A percentile compares a stretch with the other conserved stretches of the same genome.
phyloP scores from a whole-genome alignment of 2,329 filamentous ascomycete genomes.

The Fusarium sp. region DNA sequence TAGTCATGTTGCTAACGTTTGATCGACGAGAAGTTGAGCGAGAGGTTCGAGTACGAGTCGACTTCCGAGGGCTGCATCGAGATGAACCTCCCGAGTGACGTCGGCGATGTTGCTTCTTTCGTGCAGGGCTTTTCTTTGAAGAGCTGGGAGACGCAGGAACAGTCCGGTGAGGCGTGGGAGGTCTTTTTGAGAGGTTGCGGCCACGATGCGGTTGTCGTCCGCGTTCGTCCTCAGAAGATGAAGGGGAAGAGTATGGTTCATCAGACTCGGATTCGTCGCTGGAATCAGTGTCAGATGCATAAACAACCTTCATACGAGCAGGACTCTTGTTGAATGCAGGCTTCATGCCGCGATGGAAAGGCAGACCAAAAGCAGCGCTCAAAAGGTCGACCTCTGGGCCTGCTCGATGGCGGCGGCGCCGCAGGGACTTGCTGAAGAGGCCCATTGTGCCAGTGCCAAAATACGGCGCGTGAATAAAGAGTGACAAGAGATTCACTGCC shows the following conservation, averaged over 20 bases:
- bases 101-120: slow-evolving; percentile 3
- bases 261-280: slow-evolving; percentile 13
- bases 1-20: slow-evolving; percentile 4
- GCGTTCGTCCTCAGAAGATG: slow-evolving; percentile 14
- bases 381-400: slow-evolving; percentile 44
- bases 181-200: slow-evolving; percentile 4
- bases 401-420: slow-evolving; percentile 22
- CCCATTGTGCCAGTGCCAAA: slow-evolving; percentile 34
- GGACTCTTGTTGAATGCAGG: slow-evolving; percentile 6
- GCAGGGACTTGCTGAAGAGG: slow-evolving; percentile 28
- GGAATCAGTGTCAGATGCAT: slow-evolving; percentile 16
- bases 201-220: background rate
- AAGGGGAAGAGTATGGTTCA: slow-evolving; percentile 10
- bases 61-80: slow-evolving; percentile 10
- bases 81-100: slow-evolving; percentile 10
- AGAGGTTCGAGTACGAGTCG: slow-evolving; percentile 2
- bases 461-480: background rate
- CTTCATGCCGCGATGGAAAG: slow-evolving; percentile 31
- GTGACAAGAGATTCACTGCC: background rate
- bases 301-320: slow-evolving; percentile 10
- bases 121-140: slow-evolving; percentile 6
- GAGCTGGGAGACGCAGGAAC: slow-evolving; percentile 1
- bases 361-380: slow-evolving; percentile 45
- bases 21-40: slow-evolving; percentile 27
- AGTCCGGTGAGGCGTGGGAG: background rate